Percentiles rank a stretch among this genome's conserved stretches.
phyloP scores from a whole-genome alignment of 106 monocot genomes.

The Allium cepa region DNA sequence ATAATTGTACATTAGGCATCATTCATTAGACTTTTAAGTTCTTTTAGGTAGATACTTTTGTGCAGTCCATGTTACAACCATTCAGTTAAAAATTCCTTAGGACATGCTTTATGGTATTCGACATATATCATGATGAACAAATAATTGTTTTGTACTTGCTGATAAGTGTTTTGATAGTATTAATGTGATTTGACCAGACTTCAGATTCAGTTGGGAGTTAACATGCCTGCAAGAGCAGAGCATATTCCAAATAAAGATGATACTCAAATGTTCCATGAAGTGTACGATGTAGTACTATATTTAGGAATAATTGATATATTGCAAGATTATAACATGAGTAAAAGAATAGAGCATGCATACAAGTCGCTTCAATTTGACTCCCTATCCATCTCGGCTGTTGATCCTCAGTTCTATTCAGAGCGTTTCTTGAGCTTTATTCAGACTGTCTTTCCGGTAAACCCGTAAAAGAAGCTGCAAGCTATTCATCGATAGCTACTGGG shows the following conservation, averaged over 20 bases:
- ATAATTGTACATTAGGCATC: no score
- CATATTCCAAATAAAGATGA: constrained; percentile 24
- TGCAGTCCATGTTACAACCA: no score
- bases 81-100: no score
- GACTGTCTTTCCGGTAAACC: constrained; percentile 31
- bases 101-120: no score
- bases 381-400: constrained; percentile 49
- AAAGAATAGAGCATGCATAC: constrained; percentile 54
- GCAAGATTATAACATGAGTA: constrained; percentile 47
- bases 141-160: not conserved
- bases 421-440: constrained; percentile 50
- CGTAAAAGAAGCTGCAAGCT: not conserved
- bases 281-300: constrained; percentile 42
- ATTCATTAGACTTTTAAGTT: no score
- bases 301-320: constrained; percentile 56
- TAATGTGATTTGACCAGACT: constrained; percentile 14
- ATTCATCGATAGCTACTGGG: no score
- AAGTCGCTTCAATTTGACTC: constrained; percentile 56
- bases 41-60: no score
- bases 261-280: constrained; percentile 26
- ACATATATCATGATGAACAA: no score
- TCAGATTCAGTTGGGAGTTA: constrained; percentile 37
- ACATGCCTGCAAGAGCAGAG: constrained; percentile 57
- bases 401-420: constrained; percentile 47
- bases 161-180: not conserved